Conservation (phyloP, 2,329 filamentous ascomycete genomes). For the Mycocentrospora acerina region DNA sequence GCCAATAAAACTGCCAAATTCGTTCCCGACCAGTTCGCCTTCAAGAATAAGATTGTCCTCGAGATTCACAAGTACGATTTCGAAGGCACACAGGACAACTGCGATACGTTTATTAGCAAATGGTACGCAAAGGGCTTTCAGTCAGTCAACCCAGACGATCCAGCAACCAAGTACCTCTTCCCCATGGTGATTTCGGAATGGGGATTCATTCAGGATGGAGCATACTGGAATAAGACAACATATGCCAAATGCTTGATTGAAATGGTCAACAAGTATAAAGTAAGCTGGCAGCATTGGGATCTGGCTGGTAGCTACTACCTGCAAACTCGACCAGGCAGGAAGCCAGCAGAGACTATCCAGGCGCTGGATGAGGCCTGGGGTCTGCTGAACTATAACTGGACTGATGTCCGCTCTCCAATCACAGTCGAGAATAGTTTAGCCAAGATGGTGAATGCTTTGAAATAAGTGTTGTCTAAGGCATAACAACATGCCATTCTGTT, state of each 20-base stretch:
- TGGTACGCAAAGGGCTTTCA: slow-evolving; percentile 39
- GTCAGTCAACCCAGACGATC: slow-evolving; percentile 29
- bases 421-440: slow-evolving; percentile 35
- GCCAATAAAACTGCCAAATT: slow-evolving; percentile 32
- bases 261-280: slow-evolving; percentile 35
- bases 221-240: slow-evolving; percentile 37
- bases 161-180: slow-evolving; percentile 31
- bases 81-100: slow-evolving; percentile 33
- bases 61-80: slow-evolving; percentile 41
- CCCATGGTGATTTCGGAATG: slow-evolving; percentile 38
- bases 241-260: slow-evolving; percentile 34
- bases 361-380: slow-evolving; percentile 35
- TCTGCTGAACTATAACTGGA: slow-evolving; percentile 33
- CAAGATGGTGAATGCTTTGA: slow-evolving; percentile 33
- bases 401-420: slow-evolving; percentile 25
- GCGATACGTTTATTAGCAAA: slow-evolving; percentile 33
- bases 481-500: too few relatives aligned
- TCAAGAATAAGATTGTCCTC: slow-evolving; percentile 34
- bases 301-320: slow-evolving; percentile 34
- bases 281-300: slow-evolving; percentile 36
- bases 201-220: slow-evolving; percentile 35
- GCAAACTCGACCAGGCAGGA: slow-evolving; percentile 42
- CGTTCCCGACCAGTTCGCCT: slow-evolving; percentile 24
- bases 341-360: slow-evolving; percentile 26
- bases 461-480: slow-evolving; percentile 1